Evolutionary conservation across 2,329 filamentous ascomycete species (phyloP).

Genomic region (Phyllosticta capitalensis): DNA sequence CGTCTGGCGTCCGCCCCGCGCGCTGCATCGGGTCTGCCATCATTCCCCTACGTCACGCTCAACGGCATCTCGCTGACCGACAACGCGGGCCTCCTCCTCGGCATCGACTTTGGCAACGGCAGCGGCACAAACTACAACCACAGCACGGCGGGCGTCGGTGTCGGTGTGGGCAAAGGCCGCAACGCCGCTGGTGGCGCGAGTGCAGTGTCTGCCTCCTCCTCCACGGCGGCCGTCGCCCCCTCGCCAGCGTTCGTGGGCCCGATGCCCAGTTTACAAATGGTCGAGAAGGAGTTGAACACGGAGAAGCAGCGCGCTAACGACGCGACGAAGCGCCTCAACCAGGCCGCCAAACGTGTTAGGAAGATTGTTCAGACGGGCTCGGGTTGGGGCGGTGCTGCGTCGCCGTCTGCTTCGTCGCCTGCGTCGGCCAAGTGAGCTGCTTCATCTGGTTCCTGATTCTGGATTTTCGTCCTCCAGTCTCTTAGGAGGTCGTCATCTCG

Average conservation of each 20-base stretch:
- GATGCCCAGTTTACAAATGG: conserved; percentile 26
- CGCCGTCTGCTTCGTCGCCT: conserved; percentile 7
- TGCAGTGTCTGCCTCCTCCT: not conserved
- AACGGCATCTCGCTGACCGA: conserved; percentile 26
- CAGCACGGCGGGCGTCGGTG: not conserved
- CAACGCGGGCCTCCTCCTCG: conserved; percentile 22
- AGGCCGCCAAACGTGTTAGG: conserved; percentile 28
- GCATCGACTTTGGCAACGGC: conserved; percentile 25
- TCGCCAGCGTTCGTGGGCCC: conserved; percentile 13
- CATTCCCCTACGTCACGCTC: conserved; percentile 6
- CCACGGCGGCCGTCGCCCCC: not conserved
- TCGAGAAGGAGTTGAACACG: conserved; percentile 25
- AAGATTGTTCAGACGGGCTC: conserved; percentile 6
- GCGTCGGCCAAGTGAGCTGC: not conserved
- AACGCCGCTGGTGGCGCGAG: not conserved
- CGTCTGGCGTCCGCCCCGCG: not conserved
- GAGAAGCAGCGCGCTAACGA: conserved; percentile 28
- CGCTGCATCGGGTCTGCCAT: not conserved
- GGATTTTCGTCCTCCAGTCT: too few species aligned
- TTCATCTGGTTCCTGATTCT: too few species aligned
- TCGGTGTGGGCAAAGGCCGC: conserved; percentile 8
- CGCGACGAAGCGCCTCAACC: conserved; percentile 27
- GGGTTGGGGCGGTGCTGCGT: not conserved
- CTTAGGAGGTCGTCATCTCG: too few species aligned
- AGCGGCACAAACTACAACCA: not conserved